Percentiles rank a stretch among this genome's conserved stretches.
These are phyloP conservation scores for Pyrus communis DNA, from an alignment of 306 rosid species.

Conservation along the genomic window DNA sequence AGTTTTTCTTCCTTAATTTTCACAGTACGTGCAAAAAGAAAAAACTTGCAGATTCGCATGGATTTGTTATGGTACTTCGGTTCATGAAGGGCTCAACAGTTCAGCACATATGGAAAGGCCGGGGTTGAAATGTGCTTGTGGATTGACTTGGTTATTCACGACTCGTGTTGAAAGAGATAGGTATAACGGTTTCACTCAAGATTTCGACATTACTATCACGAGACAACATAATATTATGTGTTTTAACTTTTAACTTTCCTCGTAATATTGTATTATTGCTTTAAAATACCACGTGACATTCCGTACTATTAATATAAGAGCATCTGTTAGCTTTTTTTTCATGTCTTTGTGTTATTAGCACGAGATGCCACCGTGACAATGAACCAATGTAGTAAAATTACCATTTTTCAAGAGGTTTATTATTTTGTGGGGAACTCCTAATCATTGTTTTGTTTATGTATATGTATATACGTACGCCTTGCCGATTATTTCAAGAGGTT, in stretches of 20 bases:
- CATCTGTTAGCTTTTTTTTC: not conserved
- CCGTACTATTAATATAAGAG: no score
- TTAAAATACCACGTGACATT: no score
- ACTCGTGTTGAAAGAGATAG: not conserved
- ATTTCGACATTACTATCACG: no score
- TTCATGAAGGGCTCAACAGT: not conserved
- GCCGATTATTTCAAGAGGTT: not conserved
- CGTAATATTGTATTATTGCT: no score
- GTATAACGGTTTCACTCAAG: no score
- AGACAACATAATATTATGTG: no score
- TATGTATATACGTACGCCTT: not conserved
- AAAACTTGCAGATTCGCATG: not conserved
- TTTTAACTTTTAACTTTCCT: no score
- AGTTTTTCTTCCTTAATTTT: not conserved
- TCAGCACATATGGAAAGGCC: not conserved
- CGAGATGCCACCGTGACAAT: rapidly evolving
- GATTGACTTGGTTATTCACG: not conserved
- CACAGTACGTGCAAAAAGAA: not conserved
- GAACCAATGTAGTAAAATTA: no score
- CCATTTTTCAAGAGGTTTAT: no score
- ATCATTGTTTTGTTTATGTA: not conserved
- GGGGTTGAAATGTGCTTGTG: not conserved
- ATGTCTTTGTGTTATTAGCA: not conserved
- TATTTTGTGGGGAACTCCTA: not conserved
- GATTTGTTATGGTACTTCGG: not conserved